Conservation (phyloP, 441 rosid species). For the Gossypium davidsonii region DNA sequence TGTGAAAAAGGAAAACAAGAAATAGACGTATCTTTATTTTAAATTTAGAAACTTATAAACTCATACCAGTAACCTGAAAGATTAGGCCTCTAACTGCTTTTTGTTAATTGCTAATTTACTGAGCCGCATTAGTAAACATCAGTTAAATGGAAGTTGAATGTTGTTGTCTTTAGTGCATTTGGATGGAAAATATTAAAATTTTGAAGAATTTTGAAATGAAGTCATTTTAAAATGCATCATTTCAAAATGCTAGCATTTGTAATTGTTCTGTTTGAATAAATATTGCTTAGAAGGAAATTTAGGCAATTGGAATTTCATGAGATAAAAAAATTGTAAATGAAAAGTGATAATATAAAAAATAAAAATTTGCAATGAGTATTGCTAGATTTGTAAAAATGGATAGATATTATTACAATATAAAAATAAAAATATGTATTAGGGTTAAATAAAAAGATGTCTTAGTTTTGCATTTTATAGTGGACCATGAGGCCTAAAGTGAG, state of each 20-base stretch:
- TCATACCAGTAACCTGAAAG: background rate
- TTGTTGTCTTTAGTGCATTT: background rate
- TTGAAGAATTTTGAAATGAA: background rate
- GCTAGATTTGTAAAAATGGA: background rate
- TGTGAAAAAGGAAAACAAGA: background rate
- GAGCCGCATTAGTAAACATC: background rate
- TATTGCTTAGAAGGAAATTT: background rate
- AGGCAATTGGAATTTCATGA: background rate
- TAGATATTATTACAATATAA: background rate
- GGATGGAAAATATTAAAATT: background rate
- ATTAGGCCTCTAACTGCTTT: background rate
- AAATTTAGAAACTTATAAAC: background rate
- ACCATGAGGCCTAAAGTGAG: background rate
- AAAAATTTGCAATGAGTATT: background rate
- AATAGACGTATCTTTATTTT: background rate
- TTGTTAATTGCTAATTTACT: background rate
- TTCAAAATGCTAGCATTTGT: background rate
- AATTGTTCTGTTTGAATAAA: background rate
- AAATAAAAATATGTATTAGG: background rate
- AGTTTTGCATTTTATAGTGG: background rate
- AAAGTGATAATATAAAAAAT: background rate
- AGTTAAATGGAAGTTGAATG: background rate
- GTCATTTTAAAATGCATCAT: constrained; percentile 7
- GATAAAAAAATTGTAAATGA: background rate
- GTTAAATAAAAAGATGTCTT: background rate